Base-by-base conservation (phyloP, 2,329 filamentous ascomycete species). In the Hypoxylon sp. region DNA sequence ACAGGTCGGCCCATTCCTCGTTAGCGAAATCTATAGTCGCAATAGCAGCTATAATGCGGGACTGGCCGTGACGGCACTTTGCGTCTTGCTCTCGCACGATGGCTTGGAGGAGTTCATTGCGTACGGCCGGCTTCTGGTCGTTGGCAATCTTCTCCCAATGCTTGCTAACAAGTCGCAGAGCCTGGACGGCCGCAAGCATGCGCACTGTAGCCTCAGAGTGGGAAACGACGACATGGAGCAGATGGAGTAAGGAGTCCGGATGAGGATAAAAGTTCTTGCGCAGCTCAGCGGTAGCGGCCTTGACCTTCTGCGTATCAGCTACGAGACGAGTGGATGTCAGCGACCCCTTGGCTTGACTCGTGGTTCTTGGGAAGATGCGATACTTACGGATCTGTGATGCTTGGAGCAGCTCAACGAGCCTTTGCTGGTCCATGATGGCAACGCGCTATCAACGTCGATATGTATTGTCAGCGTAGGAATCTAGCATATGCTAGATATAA, bases 251-350 rank as follows among this genome's bases (percentile, higher is more conserved):
- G 14, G 94, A 93, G 76, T 94, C 89, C 42, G 95, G 92, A 74
- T 94, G 89, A 76, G 90, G 91, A 85, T 97, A 98, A 86, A 93
- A 98, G 82, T 92, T 93, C 82, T 97, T 96, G 82, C 97, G 94
- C 67, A 98, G 89, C 76, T 94, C 90, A 65, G 92, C 90, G 17
- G 95, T 99, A 70, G 94, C 94, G 73, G 92, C 90, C 88, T 98
- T 97, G 81, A 97, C 91, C 82, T 91, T 90, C 75, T 93, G 90
- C 73, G 94, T 97, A 83, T 97, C 91, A 79, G 96, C 94, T 97
- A 78, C 75, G 58, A 72, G 63, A 70, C 74, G 53, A 70, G 74
- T 50, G 70, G 68, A 62, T 39, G 80, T 84, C 72, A 85, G 81
- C 70, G 67, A 70, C 39, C 5, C 5, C 17, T 48, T 50, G 44